phyloP scores from a whole-genome alignment of 345 rosid genomes.

The Euphorbia tirucalli region DNA sequence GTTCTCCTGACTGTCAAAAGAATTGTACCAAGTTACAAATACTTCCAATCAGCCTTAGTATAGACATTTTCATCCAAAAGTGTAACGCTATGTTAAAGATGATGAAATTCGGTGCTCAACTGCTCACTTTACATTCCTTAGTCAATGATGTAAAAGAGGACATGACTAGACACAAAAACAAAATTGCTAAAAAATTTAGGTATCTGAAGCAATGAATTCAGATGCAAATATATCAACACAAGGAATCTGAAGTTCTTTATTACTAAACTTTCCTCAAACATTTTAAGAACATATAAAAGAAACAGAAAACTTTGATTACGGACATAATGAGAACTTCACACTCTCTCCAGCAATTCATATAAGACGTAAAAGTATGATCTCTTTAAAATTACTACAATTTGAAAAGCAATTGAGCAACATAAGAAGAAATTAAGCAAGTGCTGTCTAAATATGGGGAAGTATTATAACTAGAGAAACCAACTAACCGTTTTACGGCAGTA shows the following conservation, averaged over 20 bases:
- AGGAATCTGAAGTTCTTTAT: not conserved
- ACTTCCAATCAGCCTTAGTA: not conserved
- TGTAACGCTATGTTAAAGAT: not conserved
- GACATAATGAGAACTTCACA: not conserved
- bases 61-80: slow-evolving; percentile 5
- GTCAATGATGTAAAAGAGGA: not conserved
- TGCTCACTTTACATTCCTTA: not conserved
- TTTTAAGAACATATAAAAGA: not conserved
- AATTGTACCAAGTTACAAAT: slow-evolving; percentile 24
- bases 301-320: not conserved
- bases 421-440: not conserved
- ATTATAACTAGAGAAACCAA: slow-evolving; percentile 15
- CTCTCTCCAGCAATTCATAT: not conserved
- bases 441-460: slow-evolving; percentile 10
- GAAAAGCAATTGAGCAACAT: not conserved
- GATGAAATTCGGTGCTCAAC: not conserved
- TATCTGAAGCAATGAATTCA: not conserved
- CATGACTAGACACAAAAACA: slow-evolving; percentile 2
- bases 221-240: not conserved
- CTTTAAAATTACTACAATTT: slow-evolving; percentile 1
- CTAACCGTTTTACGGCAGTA: slow-evolving; percentile 93
- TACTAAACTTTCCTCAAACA: not conserved
- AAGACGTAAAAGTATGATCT: not conserved
- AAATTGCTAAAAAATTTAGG: not conserved
- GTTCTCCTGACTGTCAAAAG: slow-evolving; percentile 72